A percentile compares a stretch with the other conserved stretches of the same genome.
phyloP scores from a whole-genome alignment of 208 protist genomes.

The Herpetomonas tarakana region DNA sequence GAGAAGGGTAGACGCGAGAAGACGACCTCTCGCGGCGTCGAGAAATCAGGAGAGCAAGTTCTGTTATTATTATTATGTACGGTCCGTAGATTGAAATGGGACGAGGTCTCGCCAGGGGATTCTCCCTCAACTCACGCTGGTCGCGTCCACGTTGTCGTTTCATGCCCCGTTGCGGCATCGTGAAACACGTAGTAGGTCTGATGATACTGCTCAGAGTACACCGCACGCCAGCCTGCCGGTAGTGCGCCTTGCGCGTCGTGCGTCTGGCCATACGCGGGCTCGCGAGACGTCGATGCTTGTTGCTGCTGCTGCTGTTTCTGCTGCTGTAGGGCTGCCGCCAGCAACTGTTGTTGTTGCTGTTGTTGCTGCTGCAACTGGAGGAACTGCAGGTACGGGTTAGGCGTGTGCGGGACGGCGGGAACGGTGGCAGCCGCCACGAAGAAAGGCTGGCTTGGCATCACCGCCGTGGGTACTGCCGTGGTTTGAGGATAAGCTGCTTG shows the following conservation, averaged over 20 bases:
- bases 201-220: constrained; percentile 70
- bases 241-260: constrained; percentile 25
- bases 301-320: neutral
- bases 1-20: too few species aligned
- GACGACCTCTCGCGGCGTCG: too few species aligned
- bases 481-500: too few species aligned
- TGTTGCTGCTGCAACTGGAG: constrained; percentile 10
- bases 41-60: too few species aligned
- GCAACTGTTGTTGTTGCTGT: constrained; percentile 6
- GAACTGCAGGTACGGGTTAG: constrained; percentile 3
- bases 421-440: neutral
- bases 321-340: neutral
- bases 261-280: constrained; percentile 7
- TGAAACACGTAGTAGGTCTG: constrained; percentile 70
- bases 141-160: constrained; percentile 66
- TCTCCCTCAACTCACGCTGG: constrained; percentile 8
- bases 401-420: neutral
- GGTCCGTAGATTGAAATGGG: too few species aligned
- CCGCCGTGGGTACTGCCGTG: too few species aligned
- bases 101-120: too few species aligned
- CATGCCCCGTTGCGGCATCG: constrained; percentile 41
- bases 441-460: too few species aligned
- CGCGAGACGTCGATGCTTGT: neutral
- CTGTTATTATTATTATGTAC: too few species aligned
- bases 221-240: constrained; percentile 53